Evolutionary conservation across 148 eudicot species (phyloP), one percentile per base, ranked within the genome.

Genomic region (Beta vulgaris): DNA sequence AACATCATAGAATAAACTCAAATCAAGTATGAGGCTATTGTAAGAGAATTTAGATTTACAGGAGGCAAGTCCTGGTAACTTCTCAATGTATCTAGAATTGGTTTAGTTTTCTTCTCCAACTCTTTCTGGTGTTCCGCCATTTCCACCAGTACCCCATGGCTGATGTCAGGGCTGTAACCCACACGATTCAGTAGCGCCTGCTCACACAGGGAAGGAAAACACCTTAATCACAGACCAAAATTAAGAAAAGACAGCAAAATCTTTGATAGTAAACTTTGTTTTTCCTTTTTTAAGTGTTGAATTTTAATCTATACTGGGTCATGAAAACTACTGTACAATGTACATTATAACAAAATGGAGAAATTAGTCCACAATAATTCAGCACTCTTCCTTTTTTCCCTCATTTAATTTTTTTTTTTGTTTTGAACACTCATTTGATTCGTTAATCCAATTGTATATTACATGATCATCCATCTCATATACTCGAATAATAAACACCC

Each of bases 1-100:
- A 62, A n/a, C 32, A 6, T 35, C 26, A 40, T 11, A 21, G 21
- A 8, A 28, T 44, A 9, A 49, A 48, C 31, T 60, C 2, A 53
- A 25, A 40, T 36, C 35, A 63, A 19, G 25, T 2, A 19, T 42
- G 61, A 39, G 54, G 64, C 6, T 14, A 61, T 36, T 49, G 64
- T 31, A 15, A 69, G 39, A 49, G 58, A 25, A 35, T 53, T 18
- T 28, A 70, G 59, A 70, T 35, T 79, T 87, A 92, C 97, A 26
- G 97, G 99, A 61, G 97, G 99, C 84, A 95, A 78, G 82, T 95
- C 99, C 83, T 92, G 97, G 85, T 95, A 95, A 80, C 96, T 95
- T 86, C 96, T 87, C 83, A 95, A 80, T 29, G 94, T 92, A 63
- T 95, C 99, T 1, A 92, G 89, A 65, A 95, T 92, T 37, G 97